Conservation (phyloP, 345 rosid genomes). For the Bruguiera parviflora region DNA sequence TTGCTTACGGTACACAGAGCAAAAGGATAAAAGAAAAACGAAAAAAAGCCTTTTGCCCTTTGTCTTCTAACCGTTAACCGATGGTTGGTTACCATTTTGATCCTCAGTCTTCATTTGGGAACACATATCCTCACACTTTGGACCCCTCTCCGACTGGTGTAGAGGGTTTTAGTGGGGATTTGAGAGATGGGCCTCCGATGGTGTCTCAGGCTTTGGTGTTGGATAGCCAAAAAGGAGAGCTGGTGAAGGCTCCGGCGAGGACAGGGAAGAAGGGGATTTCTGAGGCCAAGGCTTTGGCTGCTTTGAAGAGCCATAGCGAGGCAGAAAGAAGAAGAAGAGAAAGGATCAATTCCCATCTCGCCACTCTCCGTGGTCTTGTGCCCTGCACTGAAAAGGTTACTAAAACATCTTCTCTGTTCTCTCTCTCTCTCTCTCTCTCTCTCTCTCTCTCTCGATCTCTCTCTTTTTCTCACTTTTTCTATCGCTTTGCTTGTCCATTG, state of each 20-base stretch:
- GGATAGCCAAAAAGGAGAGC: slow-evolving; percentile 53
- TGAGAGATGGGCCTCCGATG: slow-evolving; percentile 22
- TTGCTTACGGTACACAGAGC: no score
- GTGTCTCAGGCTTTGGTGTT: slow-evolving; percentile 41
- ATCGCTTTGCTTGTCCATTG: background rate
- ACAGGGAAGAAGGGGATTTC: slow-evolving; percentile 45
- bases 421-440: background rate
- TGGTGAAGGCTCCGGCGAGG: slow-evolving; percentile 46
- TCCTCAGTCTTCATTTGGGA: slow-evolving; percentile 31
- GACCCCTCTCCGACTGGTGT: slow-evolving; percentile 25
- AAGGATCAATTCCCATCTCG: slow-evolving; percentile 70
- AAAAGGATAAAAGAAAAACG: no score
- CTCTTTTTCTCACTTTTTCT: background rate
- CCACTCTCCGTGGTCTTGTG: slow-evolving; percentile 52
- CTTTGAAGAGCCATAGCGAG: slow-evolving; percentile 64
- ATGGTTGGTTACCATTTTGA: slow-evolving; percentile 38
- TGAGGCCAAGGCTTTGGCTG: slow-evolving; percentile 49
- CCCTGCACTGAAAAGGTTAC: slow-evolving; percentile 55
- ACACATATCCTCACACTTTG: slow-evolving; percentile 8
- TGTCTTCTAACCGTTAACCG: no score
- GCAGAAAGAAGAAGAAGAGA: slow-evolving; percentile 80
- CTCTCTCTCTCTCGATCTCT: background rate
- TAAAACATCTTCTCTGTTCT: background rate
- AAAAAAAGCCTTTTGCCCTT: background rate
- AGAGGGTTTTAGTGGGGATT: slow-evolving; percentile 20